Evolutionary conservation across 2,329 filamentous ascomycete species (phyloP).

Genomic region (Pyricularia grisea): DNA sequence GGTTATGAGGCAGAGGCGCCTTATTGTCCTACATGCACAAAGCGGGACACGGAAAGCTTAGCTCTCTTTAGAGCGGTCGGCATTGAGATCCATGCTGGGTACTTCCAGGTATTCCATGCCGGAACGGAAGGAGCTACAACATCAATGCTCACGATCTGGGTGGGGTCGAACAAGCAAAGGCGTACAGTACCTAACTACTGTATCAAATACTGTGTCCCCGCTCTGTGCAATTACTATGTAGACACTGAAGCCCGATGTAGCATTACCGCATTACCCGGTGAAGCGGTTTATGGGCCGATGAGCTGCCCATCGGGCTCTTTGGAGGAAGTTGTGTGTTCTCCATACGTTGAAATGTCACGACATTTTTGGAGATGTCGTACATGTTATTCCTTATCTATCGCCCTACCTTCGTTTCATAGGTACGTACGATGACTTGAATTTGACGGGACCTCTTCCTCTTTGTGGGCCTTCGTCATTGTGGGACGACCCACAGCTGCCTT

Average conservation of each 20-base stretch:
- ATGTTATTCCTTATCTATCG: neutral
- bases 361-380: neutral
- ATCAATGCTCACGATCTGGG: neutral
- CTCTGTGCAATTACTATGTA: neutral
- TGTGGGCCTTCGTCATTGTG: too few species aligned
- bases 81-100: neutral
- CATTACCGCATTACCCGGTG: neutral
- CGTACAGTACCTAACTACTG: neutral
- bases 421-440: too few species aligned
- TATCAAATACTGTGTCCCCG: neutral
- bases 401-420: neutral
- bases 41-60: neutral
- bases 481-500: too few species aligned
- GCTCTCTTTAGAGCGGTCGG: neutral
- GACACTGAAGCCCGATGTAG: neutral
- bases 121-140: neutral
- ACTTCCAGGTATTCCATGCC: neutral
- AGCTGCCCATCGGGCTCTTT: neutral
- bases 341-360: neutral
- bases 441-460: too few species aligned
- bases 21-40: neutral
- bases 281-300: too few species aligned
- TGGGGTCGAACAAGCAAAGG: neutral
- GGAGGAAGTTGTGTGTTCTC: neutral
- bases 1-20: neutral